Percentiles rank a stretch among this genome's conserved stretches.
These are phyloP conservation scores for Debaryomyces fabryi DNA, from an alignment of 1,139 yeast species.

Conservation along the genomic window DNA sequence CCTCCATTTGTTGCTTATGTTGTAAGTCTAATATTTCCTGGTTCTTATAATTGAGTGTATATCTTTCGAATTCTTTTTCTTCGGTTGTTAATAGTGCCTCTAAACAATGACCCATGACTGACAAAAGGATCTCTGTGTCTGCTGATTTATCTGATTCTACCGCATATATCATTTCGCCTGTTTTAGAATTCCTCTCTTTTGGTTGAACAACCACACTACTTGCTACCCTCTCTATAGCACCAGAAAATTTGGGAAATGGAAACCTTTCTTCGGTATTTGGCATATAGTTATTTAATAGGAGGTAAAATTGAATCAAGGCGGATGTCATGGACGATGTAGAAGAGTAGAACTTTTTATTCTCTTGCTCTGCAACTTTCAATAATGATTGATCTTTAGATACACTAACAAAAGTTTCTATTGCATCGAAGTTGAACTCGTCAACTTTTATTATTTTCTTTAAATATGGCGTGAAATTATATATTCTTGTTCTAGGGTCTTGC, in stretches of 20 bases:
- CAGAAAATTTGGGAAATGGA: conserved; percentile 40
- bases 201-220: conserved; percentile 46
- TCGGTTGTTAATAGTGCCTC: conserved; percentile 73
- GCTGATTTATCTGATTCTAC: conserved; percentile 72
- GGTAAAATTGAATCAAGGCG: conserved; percentile 72
- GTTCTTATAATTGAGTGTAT: conserved; percentile 18
- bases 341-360: conserved; percentile 56
- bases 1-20: conserved; percentile 14
- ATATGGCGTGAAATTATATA: conserved; percentile 67
- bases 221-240: conserved; percentile 35
- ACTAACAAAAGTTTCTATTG: conserved; percentile 59
- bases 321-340: conserved; percentile 91
- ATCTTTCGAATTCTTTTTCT: conserved; percentile 48
- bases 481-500: conserved; percentile 75
- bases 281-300: conserved; percentile 59
- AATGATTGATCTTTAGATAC: conserved; percentile 67
- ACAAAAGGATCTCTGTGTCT: conserved; percentile 71
- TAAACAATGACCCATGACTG: conserved; percentile 75
- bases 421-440: conserved; percentile 66
- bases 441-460: conserved; percentile 66
- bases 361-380: conserved; percentile 48
- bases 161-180: conserved; percentile 50
- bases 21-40: conserved; percentile 3
- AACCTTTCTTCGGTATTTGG: conserved; percentile 27
- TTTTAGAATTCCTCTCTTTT: conserved; percentile 28